Evolutionary conservation across 257 asterid genomes (phyloP).

Genomic region (Primulina tabacum): DNA sequence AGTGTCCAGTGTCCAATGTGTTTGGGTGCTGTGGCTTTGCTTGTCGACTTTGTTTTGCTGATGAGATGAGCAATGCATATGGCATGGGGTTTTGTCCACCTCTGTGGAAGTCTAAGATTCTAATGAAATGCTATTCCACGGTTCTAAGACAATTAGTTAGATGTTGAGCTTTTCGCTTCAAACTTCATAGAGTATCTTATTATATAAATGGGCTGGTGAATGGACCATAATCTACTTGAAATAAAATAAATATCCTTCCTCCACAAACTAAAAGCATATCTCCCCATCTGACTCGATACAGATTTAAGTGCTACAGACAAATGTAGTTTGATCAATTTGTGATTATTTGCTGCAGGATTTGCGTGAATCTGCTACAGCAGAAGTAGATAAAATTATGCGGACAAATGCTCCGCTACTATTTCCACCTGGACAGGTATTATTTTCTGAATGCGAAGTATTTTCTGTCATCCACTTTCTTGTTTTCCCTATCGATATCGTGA

Average conservation of each 20-base stretch:
- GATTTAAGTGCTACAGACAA: too few relatives aligned
- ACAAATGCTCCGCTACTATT: slow-evolving; percentile 88
- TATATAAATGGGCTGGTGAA: background rate
- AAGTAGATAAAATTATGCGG: slow-evolving; percentile 84
- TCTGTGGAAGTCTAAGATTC: background rate
- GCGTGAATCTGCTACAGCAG: slow-evolving; percentile 64
- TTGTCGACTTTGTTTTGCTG: background rate
- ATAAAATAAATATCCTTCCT: background rate
- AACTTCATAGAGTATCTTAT: background rate
- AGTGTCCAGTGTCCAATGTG: background rate
- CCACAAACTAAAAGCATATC: background rate
- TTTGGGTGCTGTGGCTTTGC: background rate
- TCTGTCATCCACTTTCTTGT: slow-evolving; percentile 3
- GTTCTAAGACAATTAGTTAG: background rate
- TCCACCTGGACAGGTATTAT: slow-evolving; percentile 89
- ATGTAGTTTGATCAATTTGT: background rate
- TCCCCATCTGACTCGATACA: slow-evolving; percentile 1
- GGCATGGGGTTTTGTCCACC: background rate
- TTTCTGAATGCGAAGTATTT: slow-evolving; percentile 9
- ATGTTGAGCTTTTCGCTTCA: slow-evolving; percentile 1
- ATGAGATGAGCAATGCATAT: background rate
- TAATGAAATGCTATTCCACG: background rate
- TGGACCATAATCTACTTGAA: background rate
- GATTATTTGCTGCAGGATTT: slow-evolving; percentile 39
- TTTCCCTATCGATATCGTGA: background rate